Percentiles rank a stretch among this genome's conserved stretches.
Conservation (phyloP, 495 filamentous ascomycete species). For the Extremus antarcticus region DNA sequence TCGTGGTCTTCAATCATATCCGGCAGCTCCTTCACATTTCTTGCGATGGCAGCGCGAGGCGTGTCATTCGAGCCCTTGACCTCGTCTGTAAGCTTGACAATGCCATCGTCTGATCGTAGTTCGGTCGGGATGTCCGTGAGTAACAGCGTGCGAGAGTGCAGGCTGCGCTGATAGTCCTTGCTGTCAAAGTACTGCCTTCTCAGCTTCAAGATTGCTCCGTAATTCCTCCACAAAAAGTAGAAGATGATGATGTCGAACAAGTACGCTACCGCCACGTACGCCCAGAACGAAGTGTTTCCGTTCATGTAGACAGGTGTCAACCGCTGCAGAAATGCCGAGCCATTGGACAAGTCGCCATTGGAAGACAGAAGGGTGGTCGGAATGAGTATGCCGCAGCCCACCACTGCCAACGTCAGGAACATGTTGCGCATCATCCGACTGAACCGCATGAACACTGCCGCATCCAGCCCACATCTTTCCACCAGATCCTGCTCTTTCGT, state of each 20-base stretch:
- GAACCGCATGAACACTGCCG: conserved; percentile 79
- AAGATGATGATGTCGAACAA: conserved; percentile 63
- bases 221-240: conserved; percentile 84
- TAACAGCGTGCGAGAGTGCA: conserved; percentile 87
- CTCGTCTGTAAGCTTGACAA: conserved; percentile 65
- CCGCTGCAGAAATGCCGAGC: conserved; percentile 32
- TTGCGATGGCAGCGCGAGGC: conserved; percentile 70
- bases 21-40: conserved; percentile 83
- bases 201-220: conserved; percentile 56
- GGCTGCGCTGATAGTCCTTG: conserved; percentile 75
- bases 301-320: conserved; percentile 50
- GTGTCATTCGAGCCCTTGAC: conserved; percentile 64
- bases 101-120: conserved; percentile 70
- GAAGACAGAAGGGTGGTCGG: conserved; percentile 63
- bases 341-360: conserved; percentile 6
- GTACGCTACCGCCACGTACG: conserved; percentile 71
- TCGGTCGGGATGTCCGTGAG: conserved; percentile 75
- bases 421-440: conserved; percentile 87
- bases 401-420: conserved; percentile 58
- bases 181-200: conserved; percentile 74
- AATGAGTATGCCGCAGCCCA: conserved; percentile 71
- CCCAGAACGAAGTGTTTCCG: conserved; percentile 53
- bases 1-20: conserved; percentile 75
- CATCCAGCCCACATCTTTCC: conserved; percentile 76
- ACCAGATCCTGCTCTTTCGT: conserved; percentile 68